Base-by-base conservation (phyloP, 1,284 basidiomycete species). In the Filobasidium uniguttulatum region DNA sequence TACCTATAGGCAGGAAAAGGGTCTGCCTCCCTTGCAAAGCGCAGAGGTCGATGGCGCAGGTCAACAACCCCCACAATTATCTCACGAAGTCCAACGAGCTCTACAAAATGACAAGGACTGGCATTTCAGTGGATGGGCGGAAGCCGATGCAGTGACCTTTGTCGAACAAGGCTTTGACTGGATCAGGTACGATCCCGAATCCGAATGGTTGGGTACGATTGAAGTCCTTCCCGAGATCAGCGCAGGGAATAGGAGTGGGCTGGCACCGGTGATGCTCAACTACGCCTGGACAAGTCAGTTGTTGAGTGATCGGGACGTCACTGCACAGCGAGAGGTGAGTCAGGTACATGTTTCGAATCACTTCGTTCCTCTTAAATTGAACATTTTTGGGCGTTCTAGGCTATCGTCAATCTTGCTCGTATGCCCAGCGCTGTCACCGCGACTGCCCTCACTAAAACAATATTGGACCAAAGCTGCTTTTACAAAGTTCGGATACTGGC, bases 161-260 rank as follows among this genome's bases (percentile, higher is more conserved):
- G 81, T 81, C 54, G 87, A 84, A 36, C 90, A 90, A 55, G 90
- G 86, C 1, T 98, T 97, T 71, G 94, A 99, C 70, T 99, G 94
- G 94, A 98, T 99, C 57, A 77, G 94, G 53, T 87, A 98, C 74
- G 94, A 99, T 65, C 89, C 94, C 17, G 94, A 99, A 65, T 93
- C 94, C 68, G 93, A 98, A 71, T 99, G 94, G 94, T 85, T 98
- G 53, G 85, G 88, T 17, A 77, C 77, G 41, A 80, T 97, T 57
- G 82, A 83, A 54, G 96, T 97, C 60, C 36, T 31, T 8, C 10
- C 48, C 19, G 25, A 91, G 51, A 30, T 46, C 30, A 46, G 29
- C 9, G 44, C 44, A 20, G 44, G 44, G 20, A 34, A 28, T n/a
- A 43, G 19, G 15, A 14, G 10, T 4, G 40, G 40, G 26, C 23